Evolutionary conservation across 352 stramenopile species (phyloP), one percentile per base, ranked within the genome.

Genomic region (Phytopythium kandeliae): DNA sequence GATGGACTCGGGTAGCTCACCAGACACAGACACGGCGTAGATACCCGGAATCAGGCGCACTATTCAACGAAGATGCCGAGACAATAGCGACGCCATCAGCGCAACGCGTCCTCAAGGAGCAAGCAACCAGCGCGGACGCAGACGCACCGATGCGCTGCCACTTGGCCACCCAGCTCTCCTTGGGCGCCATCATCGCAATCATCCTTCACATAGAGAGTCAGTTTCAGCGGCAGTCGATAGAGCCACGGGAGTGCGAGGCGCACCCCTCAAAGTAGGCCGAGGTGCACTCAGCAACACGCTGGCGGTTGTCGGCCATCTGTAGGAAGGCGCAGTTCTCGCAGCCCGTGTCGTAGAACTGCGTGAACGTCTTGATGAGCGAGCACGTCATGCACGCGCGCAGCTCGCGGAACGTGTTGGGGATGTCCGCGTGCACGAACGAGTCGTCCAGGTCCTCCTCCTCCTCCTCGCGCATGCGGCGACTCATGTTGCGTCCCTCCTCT

Each of bases 121-220:
- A n/a, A n/a, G n/a, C n/a, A n/a, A n/a, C n/a, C n/a, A n/a, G n/a
- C n/a, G n/a, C n/a, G n/a, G n/a, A n/a, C n/a, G n/a, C 17, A n/a
- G 13, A 62, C 71, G 17, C 51, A 90, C 81, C 84, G 34, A 95
- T 91, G 43, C 84, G 81, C 57, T 91, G 81, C 84, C 84, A 95
- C 64, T 95, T 95, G 54, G 84, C 84, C 33, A 95, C 84, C 84
- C 84, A 95, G 65, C 84, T 95, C 57, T 92, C 81, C 65, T 88
- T 89, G 24, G 84, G 84, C 54, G 88, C 74, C 81, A 95, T 92
- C 81, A 95, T 92, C 47, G 84, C 81, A 48, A 95, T 89, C 78
- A 90, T 91, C n/a, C 78, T 88, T 51, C 16, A 28, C 3, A 22
- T 19, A 9, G 43, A 24, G 12, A 5, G 26, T 38, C n/a, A 16